Base-by-base conservation (phyloP, 2,329 filamentous ascomycete species). In the Neurospora crassa region DNA sequence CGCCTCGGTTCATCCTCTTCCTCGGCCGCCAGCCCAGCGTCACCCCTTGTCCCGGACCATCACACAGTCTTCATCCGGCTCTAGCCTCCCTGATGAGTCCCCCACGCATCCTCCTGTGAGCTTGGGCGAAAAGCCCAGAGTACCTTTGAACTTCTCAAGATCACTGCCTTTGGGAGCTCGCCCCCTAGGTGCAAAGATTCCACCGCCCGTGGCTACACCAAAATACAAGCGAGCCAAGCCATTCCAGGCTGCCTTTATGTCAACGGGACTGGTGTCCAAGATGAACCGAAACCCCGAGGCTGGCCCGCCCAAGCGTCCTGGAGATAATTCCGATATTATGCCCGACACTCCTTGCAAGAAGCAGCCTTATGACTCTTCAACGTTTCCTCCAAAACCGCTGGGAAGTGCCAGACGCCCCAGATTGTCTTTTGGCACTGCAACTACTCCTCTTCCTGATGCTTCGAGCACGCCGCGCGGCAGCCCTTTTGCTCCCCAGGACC, bases 311-410 rank as follows among this genome's bases (percentile, higher is more conserved):
- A 75, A 81, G 80, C 74, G 75, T 70, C 80, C 83, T 45, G 84
- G 83, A 34, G 82, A 82, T 40, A 86, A 86, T 80, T 89, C 73
- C 2, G 59, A 72, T 91, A 78, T 83, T 88, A 94, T 97, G 85
- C 95, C 96, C 0, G 96, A 98, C 78, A 99, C 96, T 1, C 96
- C 96, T 1, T 98, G 96, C 82, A 99, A 98, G 83, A 94, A 96
- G 78, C 90, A 91, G 70, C 84, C 86, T 5, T 90, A 89, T 75
- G 83, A 91, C 71, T 88, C 94, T 81, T 85, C 91, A 76, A 88
- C 91, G 69, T 87, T 87, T 80, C 88, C 89, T 0, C 87, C 85
- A 1, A 83, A 83, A 37, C 53, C 53, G 0, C 83, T 84, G 14
- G 89, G 89, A 69, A 90, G 86, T 75, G 84, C 81, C 78, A 87